Evolutionary conservation across 1,284 basidiomycete genomes (phyloP), one percentile per base, ranked within the genome.

Genomic region (Marasmius tenuissimus): DNA sequence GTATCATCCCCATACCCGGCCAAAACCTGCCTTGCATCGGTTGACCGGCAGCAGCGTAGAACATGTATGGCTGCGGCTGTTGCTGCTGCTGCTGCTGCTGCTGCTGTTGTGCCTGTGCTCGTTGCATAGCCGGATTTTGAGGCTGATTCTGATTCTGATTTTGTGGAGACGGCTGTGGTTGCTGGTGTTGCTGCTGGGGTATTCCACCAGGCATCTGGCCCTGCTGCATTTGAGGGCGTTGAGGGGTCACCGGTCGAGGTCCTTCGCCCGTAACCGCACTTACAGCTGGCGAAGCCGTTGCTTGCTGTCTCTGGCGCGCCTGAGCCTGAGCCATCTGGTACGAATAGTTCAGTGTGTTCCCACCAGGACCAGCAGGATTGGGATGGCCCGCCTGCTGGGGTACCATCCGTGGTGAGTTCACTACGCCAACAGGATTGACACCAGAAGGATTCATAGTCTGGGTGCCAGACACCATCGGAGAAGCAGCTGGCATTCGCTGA

Each of bases 381-480:
- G 50, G 50, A 34, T 27, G 50, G 10, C 50, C 50, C 57, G 35
- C 18, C n/a, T 48, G 45, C 34, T 54, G 55, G 9, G 59, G 49
- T 3, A 18, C 50, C 49, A 59, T 27, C 20, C 61, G 57, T 20
- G 51, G 38, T 11, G 55, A 58, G 14, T 58, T 58, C 35, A 53
- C 59, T 1, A 20, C 57, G 27, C 37, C 45, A 14, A 34, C 35
- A 16, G 51, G 47, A 45, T 55, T 61, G n/a, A 54, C 27, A 51
- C 63, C 45, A 16, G 39, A 22, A 20, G 54, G 40, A 38, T 58
- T 38, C 35, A 49, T 47, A 22, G 51, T 59, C 49, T 72, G 71
- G 2, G 64, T 48, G 18, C 61, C 57, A 38, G 51, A 60, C 2
- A 70, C 71, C 69, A 73, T 69, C 2, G 71, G 73, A 1, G 70